Percentiles rank a stretch among this genome's conserved stretches.
Conservation (phyloP, 257 asterid genomes). For the Thymus mandschuricus region DNA sequence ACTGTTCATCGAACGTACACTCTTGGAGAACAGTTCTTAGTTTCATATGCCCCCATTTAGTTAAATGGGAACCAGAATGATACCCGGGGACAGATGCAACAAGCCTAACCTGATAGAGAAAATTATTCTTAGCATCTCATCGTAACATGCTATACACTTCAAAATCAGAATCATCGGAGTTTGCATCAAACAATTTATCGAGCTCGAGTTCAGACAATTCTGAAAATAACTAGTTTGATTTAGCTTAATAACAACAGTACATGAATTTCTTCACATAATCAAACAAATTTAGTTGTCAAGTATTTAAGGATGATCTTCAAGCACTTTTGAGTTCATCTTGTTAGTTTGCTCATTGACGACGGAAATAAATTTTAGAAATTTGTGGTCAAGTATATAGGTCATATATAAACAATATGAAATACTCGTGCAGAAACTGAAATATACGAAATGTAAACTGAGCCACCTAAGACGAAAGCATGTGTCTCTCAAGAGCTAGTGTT, state of each 20-base stretch:
- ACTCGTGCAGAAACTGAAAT: background rate
- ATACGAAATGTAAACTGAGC: slow-evolving; percentile 10
- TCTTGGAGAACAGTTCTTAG: slow-evolving; percentile 85
- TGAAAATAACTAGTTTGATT: background rate
- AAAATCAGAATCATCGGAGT: background rate
- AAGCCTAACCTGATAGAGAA: slow-evolving; percentile 77
- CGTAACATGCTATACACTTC: slow-evolving; percentile 1
- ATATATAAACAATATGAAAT: background rate
- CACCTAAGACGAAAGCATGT: slow-evolving; percentile 5
- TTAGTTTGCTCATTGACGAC: background rate
- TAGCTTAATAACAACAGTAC: slow-evolving; percentile 4
- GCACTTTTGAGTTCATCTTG: background rate
- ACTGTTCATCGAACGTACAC: slow-evolving; percentile 73
- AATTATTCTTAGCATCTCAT: background rate
- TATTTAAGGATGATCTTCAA: background rate
- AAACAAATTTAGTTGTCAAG: background rate
- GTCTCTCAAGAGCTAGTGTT: slow-evolving; percentile 5
- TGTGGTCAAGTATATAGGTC: slow-evolving; percentile 5
- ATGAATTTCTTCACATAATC: background rate
- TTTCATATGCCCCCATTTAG: slow-evolving; percentile 99
- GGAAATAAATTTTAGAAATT: background rate
- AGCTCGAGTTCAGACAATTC: background rate
- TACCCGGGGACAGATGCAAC: slow-evolving; percentile 98
- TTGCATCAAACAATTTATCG: background rate
- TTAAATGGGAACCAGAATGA: slow-evolving; percentile 78